A percentile compares a stretch with the other conserved stretches of the same genome.
These are phyloP conservation scores for Geotrichum citri-aurantii DNA, from an alignment of 1,139 yeast species.

Conservation along the genomic window DNA sequence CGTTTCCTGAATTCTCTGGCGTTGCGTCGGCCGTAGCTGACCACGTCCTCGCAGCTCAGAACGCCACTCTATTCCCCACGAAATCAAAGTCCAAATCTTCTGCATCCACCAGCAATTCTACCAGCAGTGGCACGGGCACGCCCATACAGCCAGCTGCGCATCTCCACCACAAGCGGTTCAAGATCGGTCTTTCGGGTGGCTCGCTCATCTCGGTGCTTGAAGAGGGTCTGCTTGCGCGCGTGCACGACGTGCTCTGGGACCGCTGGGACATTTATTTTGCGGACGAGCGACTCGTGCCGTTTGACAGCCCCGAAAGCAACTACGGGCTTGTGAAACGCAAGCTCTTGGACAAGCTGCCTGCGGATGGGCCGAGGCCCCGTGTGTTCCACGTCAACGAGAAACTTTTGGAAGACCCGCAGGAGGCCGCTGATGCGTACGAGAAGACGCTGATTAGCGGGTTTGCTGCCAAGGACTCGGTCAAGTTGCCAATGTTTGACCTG, in stretches of 20 bases:
- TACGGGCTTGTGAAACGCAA: constrained; percentile 84
- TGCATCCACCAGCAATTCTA: constrained; percentile 7
- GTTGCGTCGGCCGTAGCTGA: constrained; percentile 96
- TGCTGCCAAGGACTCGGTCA: constrained; percentile 95
- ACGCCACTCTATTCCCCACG: constrained; percentile 44
- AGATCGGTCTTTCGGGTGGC: constrained; percentile 90
- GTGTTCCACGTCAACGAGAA: constrained; percentile 79
- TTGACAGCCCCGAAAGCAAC: constrained; percentile 75
- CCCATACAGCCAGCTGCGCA: constrained; percentile 13
- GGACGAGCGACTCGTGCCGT: constrained; percentile 92
- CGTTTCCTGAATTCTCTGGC: constrained; percentile 81
- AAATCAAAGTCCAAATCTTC: constrained; percentile 15
- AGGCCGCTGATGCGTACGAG: constrained; percentile 91
- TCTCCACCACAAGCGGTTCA: constrained; percentile 50
- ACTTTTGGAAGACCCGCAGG: constrained; percentile 78
- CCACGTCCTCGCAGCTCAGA: constrained; percentile 82
- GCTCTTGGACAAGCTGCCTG: constrained; percentile 62
- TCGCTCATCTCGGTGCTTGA: constrained; percentile 78
- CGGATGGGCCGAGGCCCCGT: constrained; percentile 50
- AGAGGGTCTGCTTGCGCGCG: constrained; percentile 70
- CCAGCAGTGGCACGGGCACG: not conserved
- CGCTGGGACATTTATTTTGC: constrained; percentile 97
- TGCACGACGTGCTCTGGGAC: constrained; percentile 73
- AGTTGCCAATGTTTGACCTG: constrained; percentile 89
- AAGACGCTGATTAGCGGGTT: constrained; percentile 78